Evolutionary conservation across 2,329 filamentous ascomycete species (phyloP).

Genomic region (Phyllosticta citribraziliensis): DNA sequence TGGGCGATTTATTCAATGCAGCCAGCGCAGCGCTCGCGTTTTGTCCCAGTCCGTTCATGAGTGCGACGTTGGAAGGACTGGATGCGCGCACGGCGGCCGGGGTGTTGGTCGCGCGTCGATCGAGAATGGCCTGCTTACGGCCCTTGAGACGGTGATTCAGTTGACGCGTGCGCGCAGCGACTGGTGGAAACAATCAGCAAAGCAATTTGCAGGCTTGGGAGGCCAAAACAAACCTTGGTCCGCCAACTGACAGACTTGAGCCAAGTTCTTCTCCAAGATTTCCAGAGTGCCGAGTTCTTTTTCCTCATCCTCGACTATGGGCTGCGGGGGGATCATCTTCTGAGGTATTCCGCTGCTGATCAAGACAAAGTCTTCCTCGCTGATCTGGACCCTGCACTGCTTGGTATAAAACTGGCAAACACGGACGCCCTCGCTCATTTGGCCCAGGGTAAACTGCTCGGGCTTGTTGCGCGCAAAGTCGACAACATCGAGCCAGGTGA

Average conservation of each 20-base stretch:
- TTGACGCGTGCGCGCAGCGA: slow-evolving; percentile 62
- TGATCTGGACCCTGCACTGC: slow-evolving; percentile 72
- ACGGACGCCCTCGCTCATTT: slow-evolving; percentile 56
- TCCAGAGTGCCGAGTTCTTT: slow-evolving; percentile 77
- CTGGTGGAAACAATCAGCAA: slow-evolving; percentile 25
- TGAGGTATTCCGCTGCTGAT: slow-evolving; percentile 76
- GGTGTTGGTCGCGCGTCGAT: slow-evolving; percentile 46
- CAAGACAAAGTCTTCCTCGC: slow-evolving; percentile 77
- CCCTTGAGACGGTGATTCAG: slow-evolving; percentile 72
- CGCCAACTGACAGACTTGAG: slow-evolving; percentile 67
- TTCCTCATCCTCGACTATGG: slow-evolving; percentile 75
- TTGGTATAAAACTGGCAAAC: slow-evolving; percentile 77
- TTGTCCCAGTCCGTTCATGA: slow-evolving; percentile 29
- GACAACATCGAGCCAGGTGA: slow-evolving; percentile 80
- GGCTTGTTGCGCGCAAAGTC: slow-evolving; percentile 74
- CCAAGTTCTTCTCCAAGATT: slow-evolving; percentile 69
- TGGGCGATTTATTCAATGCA: slow-evolving; percentile 17
- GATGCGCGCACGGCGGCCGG: slow-evolving; percentile 25
- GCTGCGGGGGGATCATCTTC: slow-evolving; percentile 69
- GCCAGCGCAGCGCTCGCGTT: slow-evolving; percentile 24
- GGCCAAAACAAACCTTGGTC: slow-evolving; percentile 50
- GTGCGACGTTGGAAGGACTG: slow-evolving; percentile 32
- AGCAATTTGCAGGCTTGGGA: neutral
- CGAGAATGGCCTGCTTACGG: slow-evolving; percentile 61
- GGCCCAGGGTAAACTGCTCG: slow-evolving; percentile 63